These are phyloP conservation scores for Wickerhamomyces canadensis DNA, from an alignment of 805 yeast genomes.

Conservation along the genomic window DNA sequence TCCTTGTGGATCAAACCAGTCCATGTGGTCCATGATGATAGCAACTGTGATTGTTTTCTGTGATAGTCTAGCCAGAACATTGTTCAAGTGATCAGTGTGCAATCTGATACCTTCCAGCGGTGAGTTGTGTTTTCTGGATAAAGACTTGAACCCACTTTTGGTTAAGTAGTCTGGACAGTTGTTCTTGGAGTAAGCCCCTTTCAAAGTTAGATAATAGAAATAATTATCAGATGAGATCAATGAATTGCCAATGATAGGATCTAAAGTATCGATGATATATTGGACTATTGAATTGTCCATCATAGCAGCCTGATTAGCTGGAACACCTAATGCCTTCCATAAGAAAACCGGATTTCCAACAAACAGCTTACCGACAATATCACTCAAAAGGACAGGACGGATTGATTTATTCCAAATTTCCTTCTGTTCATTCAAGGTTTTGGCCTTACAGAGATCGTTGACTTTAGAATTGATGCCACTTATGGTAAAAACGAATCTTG, in stretches of 20 bases:
- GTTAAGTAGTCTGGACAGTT: conserved; percentile 80
- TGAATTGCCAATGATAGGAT: conserved; percentile 63
- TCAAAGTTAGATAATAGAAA: conserved; percentile 66
- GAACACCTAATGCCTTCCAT: conserved; percentile 90
- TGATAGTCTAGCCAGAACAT: conserved; percentile 63
- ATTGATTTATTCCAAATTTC: conserved; percentile 57
- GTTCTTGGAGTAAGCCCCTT: conserved; percentile 50
- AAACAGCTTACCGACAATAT: conserved; percentile 57
- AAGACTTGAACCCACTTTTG: conserved; percentile 45
- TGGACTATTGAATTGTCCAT: conserved; percentile 68
- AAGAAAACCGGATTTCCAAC: conserved; percentile 81
- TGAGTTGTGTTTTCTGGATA: conserved; percentile 34
- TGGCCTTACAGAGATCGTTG: conserved; percentile 49
- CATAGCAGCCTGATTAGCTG: conserved; percentile 76
- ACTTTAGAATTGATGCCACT: conserved; percentile 50
- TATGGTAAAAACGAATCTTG: conserved; percentile 50
- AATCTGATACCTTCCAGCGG: conserved; percentile 68
- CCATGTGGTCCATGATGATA: conserved; percentile 88
- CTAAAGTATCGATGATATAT: conserved; percentile 72
- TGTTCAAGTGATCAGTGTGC: conserved; percentile 75
- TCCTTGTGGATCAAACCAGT: conserved; percentile 74
- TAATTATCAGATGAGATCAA: conserved; percentile 68
- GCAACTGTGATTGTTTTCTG: conserved; percentile 66
- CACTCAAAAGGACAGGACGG: conserved; percentile 67
- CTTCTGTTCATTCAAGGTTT: conserved; percentile 56